Percentiles rank a stretch among this genome's conserved stretches.
Conservation (phyloP, 257 asterid genomes). For the Phtheirospermum japonicum region DNA sequence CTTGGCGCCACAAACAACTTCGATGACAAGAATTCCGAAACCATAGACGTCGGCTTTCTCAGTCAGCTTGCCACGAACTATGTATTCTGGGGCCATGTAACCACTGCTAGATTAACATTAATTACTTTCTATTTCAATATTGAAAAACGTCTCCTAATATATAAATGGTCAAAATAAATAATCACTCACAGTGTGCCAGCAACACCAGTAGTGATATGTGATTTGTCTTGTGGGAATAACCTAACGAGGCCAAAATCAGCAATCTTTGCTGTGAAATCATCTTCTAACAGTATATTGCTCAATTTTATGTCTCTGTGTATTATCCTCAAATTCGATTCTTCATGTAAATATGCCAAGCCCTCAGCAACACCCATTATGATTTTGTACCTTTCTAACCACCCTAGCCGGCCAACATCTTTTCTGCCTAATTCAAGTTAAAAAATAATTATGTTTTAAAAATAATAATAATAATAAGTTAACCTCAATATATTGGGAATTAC, state of each 20-base stretch:
- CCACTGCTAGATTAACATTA: conserved; percentile 44
- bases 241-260: neutral
- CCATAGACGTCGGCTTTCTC: conserved; percentile 76
- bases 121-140: too few relatives aligned
- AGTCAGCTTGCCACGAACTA: conserved; percentile 58
- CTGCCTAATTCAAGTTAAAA: too few relatives aligned
- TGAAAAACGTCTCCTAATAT: too few relatives aligned
- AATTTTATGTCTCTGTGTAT: conserved; percentile 36
- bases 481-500: conserved; percentile 32
- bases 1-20: conserved; percentile 47
- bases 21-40: conserved; percentile 64
- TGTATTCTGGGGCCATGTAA: conserved; percentile 80
- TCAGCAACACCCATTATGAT: conserved; percentile 53
- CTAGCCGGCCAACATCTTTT: too few relatives aligned
- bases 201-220: neutral
- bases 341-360: conserved; percentile 71
- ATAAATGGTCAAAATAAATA: too few relatives aligned
- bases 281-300: neutral
- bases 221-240: neutral
- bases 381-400: neutral
- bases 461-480: too few relatives aligned
- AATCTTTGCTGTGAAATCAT: neutral
- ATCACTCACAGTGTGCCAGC: conserved; percentile 1
- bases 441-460: too few relatives aligned
- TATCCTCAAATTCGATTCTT: conserved; percentile 47